Conservation (phyloP, 116 monocot genomes). For the Trichopus zeylanicus region DNA sequence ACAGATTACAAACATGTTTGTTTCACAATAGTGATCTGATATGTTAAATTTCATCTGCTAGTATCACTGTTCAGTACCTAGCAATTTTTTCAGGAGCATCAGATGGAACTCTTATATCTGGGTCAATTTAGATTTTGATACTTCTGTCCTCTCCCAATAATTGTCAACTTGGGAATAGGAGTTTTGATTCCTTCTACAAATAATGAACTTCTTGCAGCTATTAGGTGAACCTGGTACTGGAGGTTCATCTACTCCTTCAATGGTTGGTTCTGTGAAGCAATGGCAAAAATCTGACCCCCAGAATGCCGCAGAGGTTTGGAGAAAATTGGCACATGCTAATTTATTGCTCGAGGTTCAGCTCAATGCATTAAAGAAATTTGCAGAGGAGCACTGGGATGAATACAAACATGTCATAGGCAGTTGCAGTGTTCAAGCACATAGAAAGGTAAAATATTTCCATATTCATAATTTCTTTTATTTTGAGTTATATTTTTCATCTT, state of each 20-base stretch:
- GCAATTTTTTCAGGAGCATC: too few relatives aligned
- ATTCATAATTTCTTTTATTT: background rate
- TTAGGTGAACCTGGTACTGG: conserved; percentile 91
- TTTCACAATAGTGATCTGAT: too few relatives aligned
- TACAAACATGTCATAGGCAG: conserved; percentile 41
- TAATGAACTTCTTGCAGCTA: conserved; percentile 30
- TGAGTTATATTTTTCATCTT: too few relatives aligned
- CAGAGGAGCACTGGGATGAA: conserved; percentile 42
- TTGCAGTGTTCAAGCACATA: conserved; percentile 47
- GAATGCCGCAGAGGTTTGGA: conserved; percentile 51
- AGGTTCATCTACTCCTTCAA: conserved; percentile 93
- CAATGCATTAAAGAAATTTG: conserved; percentile 47
- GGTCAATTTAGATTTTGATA: too few relatives aligned
- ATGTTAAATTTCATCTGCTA: too few relatives aligned
- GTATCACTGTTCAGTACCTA: too few relatives aligned
- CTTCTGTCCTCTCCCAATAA: too few relatives aligned
- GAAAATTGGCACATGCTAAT: conserved; percentile 56
- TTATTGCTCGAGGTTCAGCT: conserved; percentile 58
- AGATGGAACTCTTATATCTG: too few relatives aligned
- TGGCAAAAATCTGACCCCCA: conserved; percentile 84
- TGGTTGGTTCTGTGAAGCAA: conserved; percentile 87
- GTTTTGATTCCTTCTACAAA: conserved; percentile 1
- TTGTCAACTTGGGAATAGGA: too few relatives aligned
- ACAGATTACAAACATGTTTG: too few relatives aligned
- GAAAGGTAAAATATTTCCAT: conserved; percentile 32